A percentile compares a stretch with the other conserved stretches of the same genome.
phyloP scores from a whole-genome alignment of 441 rosid genomes.

The Sinapis alba region DNA sequence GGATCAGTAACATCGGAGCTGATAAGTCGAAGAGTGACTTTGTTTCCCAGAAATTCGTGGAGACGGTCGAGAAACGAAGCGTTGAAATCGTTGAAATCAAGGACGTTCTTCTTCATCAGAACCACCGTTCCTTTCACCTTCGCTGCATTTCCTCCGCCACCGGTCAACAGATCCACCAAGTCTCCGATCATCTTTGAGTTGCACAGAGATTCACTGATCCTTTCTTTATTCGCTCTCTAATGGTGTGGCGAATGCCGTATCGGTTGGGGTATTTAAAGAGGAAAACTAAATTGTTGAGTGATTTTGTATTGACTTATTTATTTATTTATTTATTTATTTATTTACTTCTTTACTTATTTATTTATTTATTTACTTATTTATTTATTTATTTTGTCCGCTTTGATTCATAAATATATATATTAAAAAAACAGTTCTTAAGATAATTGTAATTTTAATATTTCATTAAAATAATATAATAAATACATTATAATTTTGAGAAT shows the following conservation, averaged over 20 bases:
- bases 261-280: neutral
- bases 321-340: too few relatives aligned
- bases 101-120: conserved; percentile 81
- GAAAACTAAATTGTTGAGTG: neutral
- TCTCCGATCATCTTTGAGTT: conserved; percentile 38
- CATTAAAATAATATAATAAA: too few relatives aligned
- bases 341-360: too few relatives aligned
- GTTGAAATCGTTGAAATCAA: conserved; percentile 80
- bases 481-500: too few relatives aligned
- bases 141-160: conserved; percentile 35
- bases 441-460: too few relatives aligned
- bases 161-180: conserved; percentile 37
- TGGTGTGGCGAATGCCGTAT: neutral
- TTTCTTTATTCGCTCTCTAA: neutral
- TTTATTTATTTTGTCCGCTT: neutral
- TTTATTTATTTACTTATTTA: too few relatives aligned
- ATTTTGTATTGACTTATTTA: too few relatives aligned
- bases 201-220: neutral
- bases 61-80: conserved; percentile 68
- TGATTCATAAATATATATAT: too few relatives aligned
- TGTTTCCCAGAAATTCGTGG: conserved; percentile 59
- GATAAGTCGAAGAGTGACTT: conserved; percentile 72
- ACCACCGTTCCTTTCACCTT: conserved; percentile 72
- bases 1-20: conserved; percentile 55
- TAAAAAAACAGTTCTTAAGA: too few relatives aligned